A percentile compares a stretch with the other conserved stretches of the same genome.
These are phyloP conservation scores for Starmerella scarabaei DNA, from an alignment of 805 yeast species.

Conservation along the genomic window DNA sequence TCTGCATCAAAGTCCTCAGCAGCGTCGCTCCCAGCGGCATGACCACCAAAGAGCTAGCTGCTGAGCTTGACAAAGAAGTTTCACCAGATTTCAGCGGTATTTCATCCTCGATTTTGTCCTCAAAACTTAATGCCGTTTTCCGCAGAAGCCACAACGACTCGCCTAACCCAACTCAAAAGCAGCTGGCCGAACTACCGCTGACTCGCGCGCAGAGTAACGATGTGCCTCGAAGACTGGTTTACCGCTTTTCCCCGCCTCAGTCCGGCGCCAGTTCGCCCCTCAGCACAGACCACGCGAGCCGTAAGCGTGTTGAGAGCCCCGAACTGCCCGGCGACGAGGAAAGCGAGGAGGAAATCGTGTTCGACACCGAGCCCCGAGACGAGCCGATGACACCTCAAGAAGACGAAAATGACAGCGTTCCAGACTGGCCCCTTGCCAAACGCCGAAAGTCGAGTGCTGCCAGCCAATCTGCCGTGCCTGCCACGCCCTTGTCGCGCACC, in stretches of 20 bases:
- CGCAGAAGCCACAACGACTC: slow-evolving; percentile 23
- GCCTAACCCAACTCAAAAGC: slow-evolving; percentile 12
- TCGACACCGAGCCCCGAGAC: too few species aligned
- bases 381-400: slow-evolving; percentile 13
- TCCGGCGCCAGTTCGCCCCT: neutral
- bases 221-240: slow-evolving; percentile 24
- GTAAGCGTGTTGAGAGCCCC: neutral
- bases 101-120: slow-evolving; percentile 26
- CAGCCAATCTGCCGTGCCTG: neutral
- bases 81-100: slow-evolving; percentile 18
- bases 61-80: slow-evolving; percentile 15
- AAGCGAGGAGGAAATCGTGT: neutral
- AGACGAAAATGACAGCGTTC: neutral
- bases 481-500: neutral
- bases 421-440: slow-evolving; percentile 1
- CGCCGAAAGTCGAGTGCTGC: neutral
- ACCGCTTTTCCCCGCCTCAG: slow-evolving; percentile 18
- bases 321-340: neutral
- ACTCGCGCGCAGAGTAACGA: slow-evolving; percentile 22
- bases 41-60: slow-evolving; percentile 25
- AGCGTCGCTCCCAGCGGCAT: slow-evolving; percentile 21
- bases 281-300: neutral
- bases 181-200: slow-evolving; percentile 22
- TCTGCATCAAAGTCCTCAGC: slow-evolving; percentile 21
- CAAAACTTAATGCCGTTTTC: slow-evolving; percentile 26